phyloP scores from a whole-genome alignment of 2,329 filamentous ascomycete species.

The Paecilomyces sp. region DNA sequence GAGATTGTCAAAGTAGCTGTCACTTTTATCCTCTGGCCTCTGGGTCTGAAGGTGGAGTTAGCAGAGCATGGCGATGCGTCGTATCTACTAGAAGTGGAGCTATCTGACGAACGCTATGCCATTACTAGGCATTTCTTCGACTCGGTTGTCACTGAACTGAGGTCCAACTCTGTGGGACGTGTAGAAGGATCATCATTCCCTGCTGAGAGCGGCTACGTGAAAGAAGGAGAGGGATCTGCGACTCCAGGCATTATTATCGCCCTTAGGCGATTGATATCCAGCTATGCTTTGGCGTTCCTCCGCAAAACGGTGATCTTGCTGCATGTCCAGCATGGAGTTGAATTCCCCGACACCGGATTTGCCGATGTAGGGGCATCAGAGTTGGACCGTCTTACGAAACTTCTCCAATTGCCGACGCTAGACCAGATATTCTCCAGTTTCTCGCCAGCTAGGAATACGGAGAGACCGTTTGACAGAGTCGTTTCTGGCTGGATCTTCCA shows the following conservation, averaged over 20 bases:
- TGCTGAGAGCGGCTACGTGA: slow-evolving; percentile 29
- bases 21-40: slow-evolving; percentile 41
- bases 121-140: slow-evolving; percentile 30
- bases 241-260: slow-evolving; percentile 25
- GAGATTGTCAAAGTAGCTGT: slow-evolving; percentile 79
- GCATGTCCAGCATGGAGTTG: slow-evolving; percentile 80
- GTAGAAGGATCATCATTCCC: slow-evolving; percentile 27
- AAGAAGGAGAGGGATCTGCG: slow-evolving; percentile 27
- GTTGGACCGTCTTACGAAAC: slow-evolving; percentile 70
- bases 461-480: slow-evolving; percentile 41
- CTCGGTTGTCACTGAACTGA: slow-evolving; percentile 29
- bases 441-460: slow-evolving; percentile 31
- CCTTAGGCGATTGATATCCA: slow-evolving; percentile 48
- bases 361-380: slow-evolving; percentile 63
- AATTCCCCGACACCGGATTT: slow-evolving; percentile 67
- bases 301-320: slow-evolving; percentile 79
- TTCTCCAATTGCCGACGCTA: slow-evolving; percentile 68
- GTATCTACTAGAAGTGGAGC: slow-evolving; percentile 17
- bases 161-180: slow-evolving; percentile 27
- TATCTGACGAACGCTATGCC: slow-evolving; percentile 21
- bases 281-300: slow-evolving; percentile 84
- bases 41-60: slow-evolving; percentile 28
- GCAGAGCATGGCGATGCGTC: slow-evolving; percentile 20
- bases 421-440: slow-evolving; percentile 66
- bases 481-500: slow-evolving; percentile 65